Conservation (phyloP, 192 early-diverging fungal genomes). For the Umbelopsis isabellina region DNA sequence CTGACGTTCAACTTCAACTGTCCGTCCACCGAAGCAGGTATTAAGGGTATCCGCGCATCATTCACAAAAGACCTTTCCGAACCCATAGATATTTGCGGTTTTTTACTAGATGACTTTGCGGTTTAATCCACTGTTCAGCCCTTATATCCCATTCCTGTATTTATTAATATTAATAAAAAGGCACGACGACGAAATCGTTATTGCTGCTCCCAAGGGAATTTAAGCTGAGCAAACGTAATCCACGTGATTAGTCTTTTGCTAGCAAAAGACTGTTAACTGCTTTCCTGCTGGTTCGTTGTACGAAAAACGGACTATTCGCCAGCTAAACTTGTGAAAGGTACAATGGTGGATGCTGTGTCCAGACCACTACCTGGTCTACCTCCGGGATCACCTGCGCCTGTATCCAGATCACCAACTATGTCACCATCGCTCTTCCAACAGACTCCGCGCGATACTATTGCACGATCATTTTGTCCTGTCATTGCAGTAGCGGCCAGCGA, state of each 20-base stretch:
- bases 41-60: constrained; percentile 6
- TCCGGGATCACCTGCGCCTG: constrained; percentile 8
- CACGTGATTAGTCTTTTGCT: too few relatives aligned
- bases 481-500: constrained; percentile 66
- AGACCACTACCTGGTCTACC: constrained; percentile 17
- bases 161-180: not conserved
- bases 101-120: constrained; percentile 9
- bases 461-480: constrained; percentile 58
- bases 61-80: constrained; percentile 3
- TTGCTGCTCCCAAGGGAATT: too few relatives aligned
- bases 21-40: constrained; percentile 9
- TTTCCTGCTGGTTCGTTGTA: too few relatives aligned
- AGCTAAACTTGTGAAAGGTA: not conserved
- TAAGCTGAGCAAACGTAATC: too few relatives aligned
- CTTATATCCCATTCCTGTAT: not conserved
- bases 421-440: constrained; percentile 11
- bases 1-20: constrained; percentile 8
- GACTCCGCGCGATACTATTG: constrained; percentile 51
- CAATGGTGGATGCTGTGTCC: not conserved
- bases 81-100: constrained; percentile 1
- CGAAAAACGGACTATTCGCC: too few relatives aligned
- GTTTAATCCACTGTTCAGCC: not conserved
- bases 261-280: too few relatives aligned
- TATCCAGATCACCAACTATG: constrained; percentile 17
- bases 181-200: too few relatives aligned